phyloP scores from a whole-genome alignment of 495 filamentous ascomycete genomes.

The Penicillium bialowiezense region DNA sequence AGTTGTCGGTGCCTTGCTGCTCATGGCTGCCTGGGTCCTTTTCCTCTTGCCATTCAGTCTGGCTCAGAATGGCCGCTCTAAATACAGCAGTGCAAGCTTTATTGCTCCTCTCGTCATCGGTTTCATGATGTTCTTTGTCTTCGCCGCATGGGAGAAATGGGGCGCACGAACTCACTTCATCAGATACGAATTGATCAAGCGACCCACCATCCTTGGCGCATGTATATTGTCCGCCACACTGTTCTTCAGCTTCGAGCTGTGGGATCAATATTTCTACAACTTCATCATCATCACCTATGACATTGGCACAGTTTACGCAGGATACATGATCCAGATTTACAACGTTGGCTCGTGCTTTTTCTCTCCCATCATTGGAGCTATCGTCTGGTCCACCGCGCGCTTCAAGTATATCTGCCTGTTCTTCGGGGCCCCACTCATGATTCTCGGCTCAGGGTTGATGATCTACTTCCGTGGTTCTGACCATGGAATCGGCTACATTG shows the following conservation, averaged over 20 bases:
- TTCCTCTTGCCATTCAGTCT: conserved; percentile 65
- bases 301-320: conserved; percentile 53
- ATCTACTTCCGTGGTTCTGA: conserved; percentile 64
- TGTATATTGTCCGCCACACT: conserved; percentile 52
- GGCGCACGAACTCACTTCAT: conserved; percentile 60
- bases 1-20: conserved; percentile 57
- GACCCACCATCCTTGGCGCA: conserved; percentile 65
- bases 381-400: conserved; percentile 53
- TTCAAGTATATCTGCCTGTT: conserved; percentile 59
- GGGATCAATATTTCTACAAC: conserved; percentile 67
- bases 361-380: conserved; percentile 55
- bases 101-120: conserved; percentile 59
- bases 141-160: conserved; percentile 58
- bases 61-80: conserved; percentile 41
- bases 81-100: conserved; percentile 51
- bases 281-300: conserved; percentile 70
- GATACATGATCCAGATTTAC: conserved; percentile 69
- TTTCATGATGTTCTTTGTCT: conserved; percentile 50
- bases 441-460: conserved; percentile 65
- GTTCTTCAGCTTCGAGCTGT: conserved; percentile 64
- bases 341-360: conserved; percentile 66
- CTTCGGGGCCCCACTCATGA: conserved; percentile 61
- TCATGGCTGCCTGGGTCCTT: conserved; percentile 57
- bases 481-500: conserved; percentile 60
- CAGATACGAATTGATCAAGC: conserved; percentile 54